Base-by-base conservation (phyloP, 2,329 filamentous ascomycete species). In the Bipolaris sorokiniana region DNA sequence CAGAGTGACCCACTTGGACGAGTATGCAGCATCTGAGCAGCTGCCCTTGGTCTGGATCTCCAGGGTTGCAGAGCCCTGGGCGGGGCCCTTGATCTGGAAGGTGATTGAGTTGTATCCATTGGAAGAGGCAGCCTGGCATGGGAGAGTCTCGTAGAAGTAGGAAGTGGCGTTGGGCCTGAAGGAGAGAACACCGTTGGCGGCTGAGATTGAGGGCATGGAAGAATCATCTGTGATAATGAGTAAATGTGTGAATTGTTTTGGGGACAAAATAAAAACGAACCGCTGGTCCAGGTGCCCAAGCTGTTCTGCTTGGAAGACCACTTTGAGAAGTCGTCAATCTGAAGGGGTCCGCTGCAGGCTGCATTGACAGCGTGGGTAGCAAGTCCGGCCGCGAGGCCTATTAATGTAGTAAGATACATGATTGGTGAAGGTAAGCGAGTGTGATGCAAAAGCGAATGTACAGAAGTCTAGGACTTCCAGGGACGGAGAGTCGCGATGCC, bases 111-210 rank as follows among this genome's bases (percentile, higher is more conserved):
- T 78, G 68, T 84, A 84, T 56, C 78, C 77, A 47, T 81, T 76
- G 46, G 72, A 77, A 15, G 71, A 71, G 16, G 82, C 78, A 37
- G 76, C 72, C 63, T 81, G 76, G 71, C 83, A 85, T 0, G 72
- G 64, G 51, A 85, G 80, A 1, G 78, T 81, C 67, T 84, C 83
- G 65, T 85, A 85, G 60, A 83, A 84, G 73, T 85, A 85, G 11
- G 82, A 80, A 23, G 63, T 66, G 15, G 75, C 65, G 58, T 79
- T 81, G 31, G 81, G 80, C n/a, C 78, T 81, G 71, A 86, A 83
- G 7, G 77, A 78, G 20, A 85, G 77, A 28, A 81, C 78, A 45
- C 80, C 79, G 13, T 72, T 72, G 13, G 73, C 73, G 33, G 75
- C 78, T 42, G 73, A 75, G 68, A 81, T 68, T 66, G 79, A 70